Conservation (phyloP, 2,329 filamentous ascomycete genomes). For the Cladophialophora bantiana region DNA sequence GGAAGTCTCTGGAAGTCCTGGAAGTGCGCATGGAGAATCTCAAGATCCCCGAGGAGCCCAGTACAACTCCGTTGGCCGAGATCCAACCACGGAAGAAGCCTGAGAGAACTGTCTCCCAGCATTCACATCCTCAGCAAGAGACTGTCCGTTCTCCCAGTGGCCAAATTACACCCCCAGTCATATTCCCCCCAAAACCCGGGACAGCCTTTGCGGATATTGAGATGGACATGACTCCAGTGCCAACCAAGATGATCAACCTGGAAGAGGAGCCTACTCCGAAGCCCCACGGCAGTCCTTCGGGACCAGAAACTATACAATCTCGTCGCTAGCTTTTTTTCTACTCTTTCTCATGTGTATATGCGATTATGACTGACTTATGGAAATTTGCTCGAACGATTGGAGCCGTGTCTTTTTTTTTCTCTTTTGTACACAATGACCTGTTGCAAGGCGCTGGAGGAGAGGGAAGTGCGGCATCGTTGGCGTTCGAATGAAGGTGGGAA, state of each 20-base stretch:
- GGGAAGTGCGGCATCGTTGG: slow-evolving; percentile 12
- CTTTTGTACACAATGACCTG: slow-evolving; percentile 34
- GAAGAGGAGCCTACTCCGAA: slow-evolving; percentile 37
- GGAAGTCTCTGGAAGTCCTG: slow-evolving; percentile 43
- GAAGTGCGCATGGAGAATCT: slow-evolving; percentile 43
- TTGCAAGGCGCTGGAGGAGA: slow-evolving; percentile 39
- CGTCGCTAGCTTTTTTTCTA: slow-evolving; percentile 25
- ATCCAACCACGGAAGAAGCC: slow-evolving; percentile 39
- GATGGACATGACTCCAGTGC: slow-evolving; percentile 42
- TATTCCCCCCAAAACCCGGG: slow-evolving; percentile 57
- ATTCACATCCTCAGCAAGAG: slow-evolving; percentile 43
- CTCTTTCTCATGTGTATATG: slow-evolving; percentile 31
- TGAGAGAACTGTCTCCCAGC: slow-evolving; percentile 40
- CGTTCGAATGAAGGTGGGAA: slow-evolving; percentile 12
- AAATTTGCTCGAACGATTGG: slow-evolving; percentile 28
- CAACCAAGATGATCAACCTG: slow-evolving; percentile 34
- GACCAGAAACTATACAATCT: slow-evolving; percentile 17
- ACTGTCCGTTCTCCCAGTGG: slow-evolving; percentile 33
- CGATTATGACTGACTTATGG: slow-evolving; percentile 30
- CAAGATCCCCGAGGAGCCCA: slow-evolving; percentile 41
- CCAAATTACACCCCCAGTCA: slow-evolving; percentile 59
- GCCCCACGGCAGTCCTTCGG: slow-evolving; percentile 28
- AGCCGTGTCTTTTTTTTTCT: slow-evolving; percentile 27
- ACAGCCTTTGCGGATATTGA: slow-evolving; percentile 49
- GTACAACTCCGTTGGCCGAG: slow-evolving; percentile 27